Evolutionary conservation across 1,284 basidiomycete genomes (phyloP), one percentile per base, ranked within the genome.

Genomic region (Tilletia setariae): DNA sequence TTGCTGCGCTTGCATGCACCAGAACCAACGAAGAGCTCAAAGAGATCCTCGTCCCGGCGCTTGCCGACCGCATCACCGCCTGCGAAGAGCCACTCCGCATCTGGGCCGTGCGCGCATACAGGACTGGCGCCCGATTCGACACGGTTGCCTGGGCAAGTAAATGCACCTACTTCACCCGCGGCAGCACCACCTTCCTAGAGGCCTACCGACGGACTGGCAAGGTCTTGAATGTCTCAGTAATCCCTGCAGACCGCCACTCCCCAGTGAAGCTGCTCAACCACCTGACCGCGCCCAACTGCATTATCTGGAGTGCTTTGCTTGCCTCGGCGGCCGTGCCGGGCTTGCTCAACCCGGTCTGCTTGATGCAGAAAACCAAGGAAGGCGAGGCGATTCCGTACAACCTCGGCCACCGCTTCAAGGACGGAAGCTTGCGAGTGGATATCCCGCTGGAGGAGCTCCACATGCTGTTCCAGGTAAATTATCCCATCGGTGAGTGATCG

Each of bases 191-290:
- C 0, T 99, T 99, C 85, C 88, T 89, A 67, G 96, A 99, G 81
- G 95, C 95, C 0, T 98, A 95, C 79, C 85, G 93, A 79, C 87
- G 90, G 73, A 99, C 96, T 0, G 95, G 96, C 28, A 68, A 92
- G 79, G 70, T 94, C 44, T 85, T 99, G 43, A 98, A 98, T 82
- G 89, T 98, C 56, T 94, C 92, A 16, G 96, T 98, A 51, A 91
- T 97, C 59, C 94, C 94, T 4, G 90, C 91, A 35, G 93, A 95
- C 81, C 88, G 91, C n/a, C 92, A 97, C 84, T 83, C 82, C 15
- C 95, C 95, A 1, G 97, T 94, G 1, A 97, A 96, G 83, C 85
- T 98, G 8, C 86, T 98, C 46, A 98, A 98, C 83, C 93, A 98
- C 81, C 87, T 98, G 68, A 98, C 94, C 13, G 92, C 94, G 9